Percentiles rank a stretch among this genome's conserved stretches.
These are phyloP conservation scores for Pestalotiopsis sp. DNA, from an alignment of 2,329 filamentous ascomycete genomes.

Conservation along the genomic window DNA sequence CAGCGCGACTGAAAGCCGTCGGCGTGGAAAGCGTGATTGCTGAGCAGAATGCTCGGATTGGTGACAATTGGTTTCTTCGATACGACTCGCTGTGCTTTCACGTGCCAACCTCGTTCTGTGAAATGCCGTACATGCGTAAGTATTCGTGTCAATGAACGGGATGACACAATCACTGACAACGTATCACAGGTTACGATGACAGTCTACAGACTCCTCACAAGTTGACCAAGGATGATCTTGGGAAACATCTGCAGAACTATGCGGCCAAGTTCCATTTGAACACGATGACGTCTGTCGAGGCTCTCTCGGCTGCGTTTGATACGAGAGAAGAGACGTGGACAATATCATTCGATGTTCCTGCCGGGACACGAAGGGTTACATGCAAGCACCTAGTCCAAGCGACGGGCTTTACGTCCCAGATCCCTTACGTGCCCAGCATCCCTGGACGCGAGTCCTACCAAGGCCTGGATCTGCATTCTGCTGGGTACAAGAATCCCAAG, in stretches of 20 bases:
- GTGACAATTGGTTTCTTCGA: slow-evolving; percentile 42
- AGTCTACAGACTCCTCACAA: slow-evolving; percentile 20
- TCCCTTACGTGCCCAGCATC: slow-evolving; percentile 27
- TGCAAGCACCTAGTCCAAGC: slow-evolving; percentile 31
- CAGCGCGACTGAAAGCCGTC: slow-evolving; percentile 41
- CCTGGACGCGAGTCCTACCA: slow-evolving; percentile 22
- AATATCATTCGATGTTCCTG: slow-evolving; percentile 21
- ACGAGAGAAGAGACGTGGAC: slow-evolving; percentile 27
- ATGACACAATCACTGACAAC: neutral
- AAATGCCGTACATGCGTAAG: slow-evolving; percentile 38
- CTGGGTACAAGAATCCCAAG: slow-evolving; percentile 23
- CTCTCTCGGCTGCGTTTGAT: slow-evolving; percentile 30
- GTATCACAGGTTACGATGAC: slow-evolving; percentile 19
- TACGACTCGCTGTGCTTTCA: slow-evolving; percentile 45
- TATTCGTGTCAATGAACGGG: too few species aligned
- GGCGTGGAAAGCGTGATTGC: slow-evolving; percentile 38
- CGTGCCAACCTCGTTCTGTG: slow-evolving; percentile 37
- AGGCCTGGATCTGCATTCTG: slow-evolving; percentile 30
- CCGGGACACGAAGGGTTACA: slow-evolving; percentile 6
- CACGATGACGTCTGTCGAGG: slow-evolving; percentile 29
- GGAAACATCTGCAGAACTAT: slow-evolving; percentile 28
- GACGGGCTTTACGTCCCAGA: slow-evolving; percentile 27
- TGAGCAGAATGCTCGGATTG: slow-evolving; percentile 36
- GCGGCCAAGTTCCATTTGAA: slow-evolving; percentile 35
- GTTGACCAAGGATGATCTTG: slow-evolving; percentile 28